phyloP scores from a whole-genome alignment of 2,329 filamentous ascomycete species.

The Monosporascus sp. region DNA sequence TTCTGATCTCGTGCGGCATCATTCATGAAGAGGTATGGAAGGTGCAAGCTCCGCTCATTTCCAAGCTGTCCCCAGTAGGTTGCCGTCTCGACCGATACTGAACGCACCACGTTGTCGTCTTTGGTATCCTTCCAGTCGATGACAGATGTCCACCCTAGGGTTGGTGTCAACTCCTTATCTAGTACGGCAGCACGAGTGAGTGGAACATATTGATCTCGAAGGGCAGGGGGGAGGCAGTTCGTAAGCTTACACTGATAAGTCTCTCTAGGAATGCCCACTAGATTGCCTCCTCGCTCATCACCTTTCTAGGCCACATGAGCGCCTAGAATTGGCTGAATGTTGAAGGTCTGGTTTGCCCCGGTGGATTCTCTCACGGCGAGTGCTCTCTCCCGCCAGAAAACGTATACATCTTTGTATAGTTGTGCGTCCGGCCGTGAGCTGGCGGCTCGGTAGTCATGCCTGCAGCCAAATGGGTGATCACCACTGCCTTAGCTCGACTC shows the following conservation, averaged over 20 bases:
- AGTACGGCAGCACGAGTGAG: too few relatives aligned
- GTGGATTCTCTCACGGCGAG: conserved; percentile 6
- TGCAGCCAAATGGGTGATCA: neutral
- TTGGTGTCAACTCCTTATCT: too few relatives aligned
- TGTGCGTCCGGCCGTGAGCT: conserved; percentile 13
- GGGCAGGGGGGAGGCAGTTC: too few relatives aligned
- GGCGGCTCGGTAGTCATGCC: conserved; percentile 20
- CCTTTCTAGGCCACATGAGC: conserved; percentile 1
- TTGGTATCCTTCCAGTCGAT: conserved; percentile 11
- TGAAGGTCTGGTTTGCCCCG: conserved; percentile 15
- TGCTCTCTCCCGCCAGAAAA: conserved; percentile 12
- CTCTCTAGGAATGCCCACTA: conserved; percentile 6
- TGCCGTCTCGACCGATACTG: conserved; percentile 8
- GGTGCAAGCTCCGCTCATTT: neutral
- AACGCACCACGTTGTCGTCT: conserved; percentile 11
- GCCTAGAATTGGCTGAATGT: conserved; percentile 5
- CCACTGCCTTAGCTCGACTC: too few relatives aligned
- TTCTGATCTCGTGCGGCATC: conserved; percentile 20
- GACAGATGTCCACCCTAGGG: conserved; percentile 14
- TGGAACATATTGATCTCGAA: too few relatives aligned
- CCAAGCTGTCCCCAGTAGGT: conserved; percentile 2
- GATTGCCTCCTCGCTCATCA: conserved; percentile 10
- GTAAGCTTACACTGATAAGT: conserved; percentile 10
- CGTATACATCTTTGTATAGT: conserved; percentile 18
- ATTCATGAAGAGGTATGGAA: conserved; percentile 16